Base-by-base conservation (phyloP, 768 basidiomycete species). In the Clavulina sp. region DNA sequence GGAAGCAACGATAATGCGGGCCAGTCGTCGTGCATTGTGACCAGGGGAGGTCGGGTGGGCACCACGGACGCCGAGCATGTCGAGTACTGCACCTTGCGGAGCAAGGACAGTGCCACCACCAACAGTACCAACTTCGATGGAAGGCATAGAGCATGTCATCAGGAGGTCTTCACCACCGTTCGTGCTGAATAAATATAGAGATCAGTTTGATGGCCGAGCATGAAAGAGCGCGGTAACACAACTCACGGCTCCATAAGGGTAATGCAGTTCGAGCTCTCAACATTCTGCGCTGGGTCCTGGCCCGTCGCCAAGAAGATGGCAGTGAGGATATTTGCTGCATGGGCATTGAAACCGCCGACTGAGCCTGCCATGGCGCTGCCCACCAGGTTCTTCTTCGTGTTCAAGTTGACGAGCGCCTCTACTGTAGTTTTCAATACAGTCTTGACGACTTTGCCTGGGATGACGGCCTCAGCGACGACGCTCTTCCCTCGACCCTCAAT, bases 401-500 rank as follows among this genome's bases (percentile, higher is more conserved):
- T 96, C 63, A 99, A 64, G 66, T 86, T 87, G 67, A 85, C 87
- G 56, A 97, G 64, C 50, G 80, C 80, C 60, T 75, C 78, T 18
- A 97, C 89, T 5, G 84, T 95, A 43, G 95, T 97, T 79, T 97
- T 99, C 60, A 99, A 68, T 57, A 99, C 89, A 33, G 68, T 73
- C 73, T 80, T 81, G 53, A 99, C 91, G 32, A 91, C 70, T 57
- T 78, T 77, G 0, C 92, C 92, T 0, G 93, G 85, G 30, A 99
- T 68, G 46, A 97, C 74, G 2, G 92, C 91, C 68, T 99, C 93
- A 0, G 89, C 93, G 47, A 97, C 92, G 19, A 99, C 84, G 50
- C 85, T 85, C 81, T 99, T 99, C 24, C 95, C 95, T 38, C 95
- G 73, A 1, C 95, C 95, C 67, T 97, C 93, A 56, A 97, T 97